Base-by-base conservation (phyloP, 768 basidiomycete species). In the Russula abietina region DNA sequence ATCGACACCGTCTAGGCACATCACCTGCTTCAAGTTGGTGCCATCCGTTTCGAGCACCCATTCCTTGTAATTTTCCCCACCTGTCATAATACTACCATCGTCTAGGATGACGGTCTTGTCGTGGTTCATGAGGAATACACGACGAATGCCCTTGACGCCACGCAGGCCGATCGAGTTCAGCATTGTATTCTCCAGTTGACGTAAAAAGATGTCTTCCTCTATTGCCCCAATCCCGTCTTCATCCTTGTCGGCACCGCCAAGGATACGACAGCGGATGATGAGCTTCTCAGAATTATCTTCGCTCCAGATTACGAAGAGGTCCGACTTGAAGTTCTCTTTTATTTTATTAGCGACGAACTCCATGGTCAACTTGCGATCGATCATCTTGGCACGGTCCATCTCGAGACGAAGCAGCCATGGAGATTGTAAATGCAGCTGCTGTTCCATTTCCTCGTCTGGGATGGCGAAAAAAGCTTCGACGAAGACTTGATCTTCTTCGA, bases 381-480 rank as follows among this genome's bases (percentile, higher is more conserved):
- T 88, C 90, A 99, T 97, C 77, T 96, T 93, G 3, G 91, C 88
- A 67, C 96, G 91, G 73, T 98, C 97, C 59, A 99, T 84, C 71
- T 96, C 96, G 50, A 98, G 84, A 76, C 97, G 93, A 24, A 99
- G 85, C 22, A 99, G 79, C 97, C 97, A 99, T 0, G 95, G 94
- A 1, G 97, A 98, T 72, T 95, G 92, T 1, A 93, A 79, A 67
- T 93, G 88, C 2, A 97, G 77, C 71, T 96, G 96, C 22, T 84
- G 81, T 72, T 96, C 93, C 62, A 96, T 88, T 55, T 95, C 92
- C 71, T 98, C 94, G 69, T 98, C 97, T 7, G 97, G 97, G 72
- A 98, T 98, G 59, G 95, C 96, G 73, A 98, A 99, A 90, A 98
- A 98, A 0, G 94, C 94, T 70, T 97, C 93, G 60, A 99, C 97